These are phyloP conservation scores for Cercospora brassicicola DNA, from an alignment of 2,329 filamentous ascomycete species.

Conservation along the genomic window DNA sequence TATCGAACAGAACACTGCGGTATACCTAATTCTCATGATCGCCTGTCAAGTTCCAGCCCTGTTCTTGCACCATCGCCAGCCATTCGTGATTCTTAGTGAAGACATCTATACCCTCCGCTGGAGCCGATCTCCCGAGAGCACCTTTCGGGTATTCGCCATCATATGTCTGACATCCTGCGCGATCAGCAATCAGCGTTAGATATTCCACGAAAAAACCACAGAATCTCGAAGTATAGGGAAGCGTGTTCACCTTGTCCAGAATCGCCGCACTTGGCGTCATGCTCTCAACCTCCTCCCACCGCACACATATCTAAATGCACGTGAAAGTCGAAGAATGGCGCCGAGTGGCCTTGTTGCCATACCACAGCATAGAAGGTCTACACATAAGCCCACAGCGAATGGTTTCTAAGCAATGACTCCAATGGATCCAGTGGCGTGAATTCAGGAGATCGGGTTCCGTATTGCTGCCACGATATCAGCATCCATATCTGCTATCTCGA, in stretches of 20 bases:
- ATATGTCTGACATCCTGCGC: not conserved
- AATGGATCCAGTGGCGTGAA: conserved; percentile 4
- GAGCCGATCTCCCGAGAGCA: not conserved
- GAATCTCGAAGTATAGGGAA: not conserved
- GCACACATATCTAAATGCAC: not conserved
- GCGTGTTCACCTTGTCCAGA: not conserved
- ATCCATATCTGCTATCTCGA: too few species aligned
- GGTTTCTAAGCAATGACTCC: conserved; percentile 9
- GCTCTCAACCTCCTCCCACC: not conserved
- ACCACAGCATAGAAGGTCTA: not conserved
- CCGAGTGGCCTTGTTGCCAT: not conserved
- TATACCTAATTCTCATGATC: too few species aligned
- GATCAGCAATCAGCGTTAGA: not conserved
- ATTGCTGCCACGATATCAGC: not conserved
- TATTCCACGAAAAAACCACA: not conserved
- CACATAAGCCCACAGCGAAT: conserved; percentile 13
- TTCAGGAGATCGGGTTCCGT: not conserved
- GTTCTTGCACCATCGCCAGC: too few species aligned
- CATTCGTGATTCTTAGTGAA: not conserved
- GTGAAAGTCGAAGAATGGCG: not conserved
- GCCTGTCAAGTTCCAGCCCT: too few species aligned
- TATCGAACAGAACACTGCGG: too few species aligned
- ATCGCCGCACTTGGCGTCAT: not conserved
- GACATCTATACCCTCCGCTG: not conserved
- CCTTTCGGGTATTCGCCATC: not conserved